These are phyloP conservation scores for Arabis hirsuta DNA, from an alignment of 345 rosid species.

Conservation along the genomic window DNA sequence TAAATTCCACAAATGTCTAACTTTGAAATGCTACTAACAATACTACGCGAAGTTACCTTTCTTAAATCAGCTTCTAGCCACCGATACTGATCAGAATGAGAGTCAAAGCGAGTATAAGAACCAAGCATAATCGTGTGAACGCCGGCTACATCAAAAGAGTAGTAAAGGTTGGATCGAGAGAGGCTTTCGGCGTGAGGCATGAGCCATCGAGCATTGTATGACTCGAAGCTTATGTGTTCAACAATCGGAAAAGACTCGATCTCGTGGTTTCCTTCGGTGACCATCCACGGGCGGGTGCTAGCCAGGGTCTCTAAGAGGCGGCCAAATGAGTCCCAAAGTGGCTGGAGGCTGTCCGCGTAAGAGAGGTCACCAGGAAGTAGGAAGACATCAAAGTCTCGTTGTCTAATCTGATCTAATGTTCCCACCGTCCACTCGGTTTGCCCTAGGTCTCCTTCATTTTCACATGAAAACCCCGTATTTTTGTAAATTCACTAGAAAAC, in stretches of 20 bases:
- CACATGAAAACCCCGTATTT: conserved; percentile 10
- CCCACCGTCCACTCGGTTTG: conserved; percentile 82
- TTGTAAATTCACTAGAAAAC: neutral
- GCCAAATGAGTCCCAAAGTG: conserved; percentile 91
- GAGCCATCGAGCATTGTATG: conserved; percentile 84
- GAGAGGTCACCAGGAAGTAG: conserved; percentile 82
- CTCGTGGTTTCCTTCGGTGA: conserved; percentile 89
- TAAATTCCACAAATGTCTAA: neutral
- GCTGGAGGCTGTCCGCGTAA: conserved; percentile 73
- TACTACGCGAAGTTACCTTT: conserved; percentile 29
- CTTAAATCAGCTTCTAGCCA: conserved; percentile 64
- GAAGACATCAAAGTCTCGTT: conserved; percentile 66
- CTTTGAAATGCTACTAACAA: neutral
- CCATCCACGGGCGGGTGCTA: conserved; percentile 92
- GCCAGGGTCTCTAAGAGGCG: conserved; percentile 72
- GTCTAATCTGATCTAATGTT: conserved; percentile 55
- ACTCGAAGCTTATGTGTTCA: conserved; percentile 58
- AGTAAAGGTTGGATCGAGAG: conserved; percentile 76
- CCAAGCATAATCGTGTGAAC: conserved; percentile 59
- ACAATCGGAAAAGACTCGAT: conserved; percentile 58
- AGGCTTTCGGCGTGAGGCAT: conserved; percentile 82
- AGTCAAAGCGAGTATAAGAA: conserved; percentile 60
- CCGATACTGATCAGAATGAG: conserved; percentile 62
- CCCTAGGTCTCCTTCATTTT: conserved; percentile 78
- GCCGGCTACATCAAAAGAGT: conserved; percentile 76